phyloP scores from a whole-genome alignment of 306 rosid species.

The Castanea crenata region DNA sequence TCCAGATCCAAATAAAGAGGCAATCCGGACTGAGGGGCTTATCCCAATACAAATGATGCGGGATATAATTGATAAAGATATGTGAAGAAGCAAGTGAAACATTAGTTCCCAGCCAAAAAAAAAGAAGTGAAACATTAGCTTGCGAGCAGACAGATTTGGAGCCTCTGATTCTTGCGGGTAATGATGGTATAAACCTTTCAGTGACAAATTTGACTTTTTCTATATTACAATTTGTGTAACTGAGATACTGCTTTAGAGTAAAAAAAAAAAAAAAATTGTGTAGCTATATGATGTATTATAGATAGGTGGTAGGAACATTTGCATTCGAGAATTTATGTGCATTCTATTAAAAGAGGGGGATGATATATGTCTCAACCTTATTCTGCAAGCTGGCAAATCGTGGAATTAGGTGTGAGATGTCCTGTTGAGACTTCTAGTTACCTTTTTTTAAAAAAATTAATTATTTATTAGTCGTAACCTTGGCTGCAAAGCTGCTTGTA shows the following conservation, averaged over 20 bases:
- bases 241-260: constrained; percentile 7
- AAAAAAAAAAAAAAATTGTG: constrained; percentile 27
- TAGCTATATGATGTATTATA: constrained; percentile 28
- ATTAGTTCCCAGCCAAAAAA: background rate
- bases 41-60: constrained; percentile 94
- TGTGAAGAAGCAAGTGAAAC: constrained; percentile 37
- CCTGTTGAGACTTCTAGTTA: background rate
- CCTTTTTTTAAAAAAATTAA: too few relatives aligned
- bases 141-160: background rate
- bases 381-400: background rate
- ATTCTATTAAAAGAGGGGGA: background rate
- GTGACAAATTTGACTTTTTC: constrained; percentile 8
- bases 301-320: constrained; percentile 5
- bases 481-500: too few relatives aligned
- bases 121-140: too few relatives aligned
- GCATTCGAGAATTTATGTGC: background rate
- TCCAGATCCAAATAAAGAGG: constrained; percentile 81
- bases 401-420: background rate
- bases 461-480: too few relatives aligned
- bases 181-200: background rate
- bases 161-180: background rate
- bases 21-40: constrained; percentile 88
- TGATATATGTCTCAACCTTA: background rate
- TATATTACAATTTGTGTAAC: background rate
- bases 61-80: constrained; percentile 69